Evolutionary conservation across 2,329 filamentous ascomycete species (phyloP).

Genomic region (Fusarium kyushuense): DNA sequence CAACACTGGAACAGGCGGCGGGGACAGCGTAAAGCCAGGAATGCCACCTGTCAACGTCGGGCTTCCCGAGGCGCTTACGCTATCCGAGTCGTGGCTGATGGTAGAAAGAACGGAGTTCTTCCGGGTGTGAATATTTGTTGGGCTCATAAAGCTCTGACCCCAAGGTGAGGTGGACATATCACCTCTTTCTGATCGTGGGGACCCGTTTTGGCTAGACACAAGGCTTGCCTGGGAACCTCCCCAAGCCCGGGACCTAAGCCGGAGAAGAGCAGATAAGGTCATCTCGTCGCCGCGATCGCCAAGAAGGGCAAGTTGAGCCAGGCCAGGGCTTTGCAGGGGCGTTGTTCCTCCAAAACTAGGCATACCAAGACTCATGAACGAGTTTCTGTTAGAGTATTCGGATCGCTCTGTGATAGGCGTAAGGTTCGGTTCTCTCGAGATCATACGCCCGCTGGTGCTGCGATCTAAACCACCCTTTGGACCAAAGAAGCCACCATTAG

Average conservation of each 20-base stretch:
- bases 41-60: conserved; percentile 63
- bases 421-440: conserved; percentile 87
- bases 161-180: conserved; percentile 62
- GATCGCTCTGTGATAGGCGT: conserved; percentile 97
- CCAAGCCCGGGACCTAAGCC: conserved; percentile 80
- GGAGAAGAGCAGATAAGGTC: conserved; percentile 78
- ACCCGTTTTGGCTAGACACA: conserved; percentile 65
- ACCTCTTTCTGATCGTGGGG: conserved; percentile 62
- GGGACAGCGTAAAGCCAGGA: conserved; percentile 48
- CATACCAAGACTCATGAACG: conserved; percentile 77
- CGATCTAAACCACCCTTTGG: conserved; percentile 75
- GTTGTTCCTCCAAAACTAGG: conserved; percentile 58
- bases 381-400: conserved; percentile 96
- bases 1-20: conserved; percentile 41
- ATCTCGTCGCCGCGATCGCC: conserved; percentile 71
- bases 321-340: conserved; percentile 74
- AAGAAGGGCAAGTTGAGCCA: conserved; percentile 81
- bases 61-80: conserved; percentile 60
- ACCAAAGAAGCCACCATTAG: conserved; percentile 91
- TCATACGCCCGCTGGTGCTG: conserved; percentile 77
- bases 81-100: conserved; percentile 62
- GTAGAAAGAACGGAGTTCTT: conserved; percentile 65
- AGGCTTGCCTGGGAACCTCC: conserved; percentile 83
- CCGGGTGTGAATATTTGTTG: conserved; percentile 54
- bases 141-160: conserved; percentile 40